Percentiles rank a stretch among this genome's conserved stretches.
These are phyloP conservation scores for Xylaria grammica DNA, from an alignment of 495 filamentous ascomycete genomes.

Conservation along the genomic window DNA sequence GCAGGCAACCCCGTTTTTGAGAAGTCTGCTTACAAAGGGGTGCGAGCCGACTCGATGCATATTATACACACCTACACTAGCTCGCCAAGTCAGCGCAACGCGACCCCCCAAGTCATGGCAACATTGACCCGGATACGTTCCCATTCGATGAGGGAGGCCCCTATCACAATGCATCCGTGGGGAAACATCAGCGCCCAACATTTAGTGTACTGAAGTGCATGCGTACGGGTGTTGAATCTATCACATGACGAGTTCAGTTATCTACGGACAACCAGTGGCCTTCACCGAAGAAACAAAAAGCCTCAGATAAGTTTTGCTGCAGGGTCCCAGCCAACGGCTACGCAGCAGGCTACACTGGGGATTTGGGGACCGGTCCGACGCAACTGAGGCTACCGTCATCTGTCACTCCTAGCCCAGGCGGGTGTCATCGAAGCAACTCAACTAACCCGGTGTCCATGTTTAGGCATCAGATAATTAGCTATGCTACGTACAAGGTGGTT, in stretches of 20 bases:
- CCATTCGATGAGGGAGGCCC: slow-evolving; percentile 18
- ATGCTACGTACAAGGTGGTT: background rate
- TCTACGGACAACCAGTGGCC: background rate
- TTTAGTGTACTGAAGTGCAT: slow-evolving; percentile 4
- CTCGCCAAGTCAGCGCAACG: slow-evolving; percentile 22
- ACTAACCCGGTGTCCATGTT: background rate
- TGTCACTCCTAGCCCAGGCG: background rate
- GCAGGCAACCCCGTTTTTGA: slow-evolving; percentile 7
- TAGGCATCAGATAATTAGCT: background rate
- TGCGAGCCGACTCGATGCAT: slow-evolving; percentile 16
- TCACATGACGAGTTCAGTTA: slow-evolving; percentile 17
- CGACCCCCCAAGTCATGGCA: slow-evolving; percentile 17
- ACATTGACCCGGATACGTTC: slow-evolving; percentile 19
- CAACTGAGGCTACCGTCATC: background rate
- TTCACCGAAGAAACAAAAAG: background rate
- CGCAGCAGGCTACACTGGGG: background rate
- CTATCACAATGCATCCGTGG: slow-evolving; percentile 21
- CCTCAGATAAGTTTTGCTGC: background rate
- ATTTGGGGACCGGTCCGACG: background rate
- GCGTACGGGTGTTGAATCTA: background rate
- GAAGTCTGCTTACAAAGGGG: slow-evolving; percentile 11
- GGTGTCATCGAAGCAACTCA: slow-evolving; percentile 8
- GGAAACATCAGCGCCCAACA: slow-evolving; percentile 17
- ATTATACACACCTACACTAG: slow-evolving; percentile 18
- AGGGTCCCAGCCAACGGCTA: background rate